phyloP scores from a whole-genome alignment of 2,329 filamentous ascomycete species.

The Chaetomium globosum region DNA sequence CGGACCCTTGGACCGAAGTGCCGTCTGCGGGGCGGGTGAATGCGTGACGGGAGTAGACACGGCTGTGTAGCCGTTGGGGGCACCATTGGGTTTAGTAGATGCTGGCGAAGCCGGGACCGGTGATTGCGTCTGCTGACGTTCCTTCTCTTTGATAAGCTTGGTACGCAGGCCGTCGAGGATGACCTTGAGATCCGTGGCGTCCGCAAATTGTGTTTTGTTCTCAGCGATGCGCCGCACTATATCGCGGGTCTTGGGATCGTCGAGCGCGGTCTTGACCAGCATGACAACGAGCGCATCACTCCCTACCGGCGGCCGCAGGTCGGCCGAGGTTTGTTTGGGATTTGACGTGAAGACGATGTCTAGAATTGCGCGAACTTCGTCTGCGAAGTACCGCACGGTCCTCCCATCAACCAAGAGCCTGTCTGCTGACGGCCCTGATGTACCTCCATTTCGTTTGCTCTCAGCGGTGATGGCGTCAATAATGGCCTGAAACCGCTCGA shows the following conservation, averaged over 20 bases:
- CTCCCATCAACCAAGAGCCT: constrained; percentile 57
- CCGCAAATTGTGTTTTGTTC: constrained; percentile 53
- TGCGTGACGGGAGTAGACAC: constrained; percentile 19
- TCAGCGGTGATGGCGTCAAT: constrained; percentile 75
- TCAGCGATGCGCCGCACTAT: constrained; percentile 59
- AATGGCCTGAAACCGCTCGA: constrained; percentile 76
- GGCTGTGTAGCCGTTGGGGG: constrained; percentile 28
- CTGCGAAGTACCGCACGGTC: constrained; percentile 62
- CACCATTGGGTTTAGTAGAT: constrained; percentile 29
- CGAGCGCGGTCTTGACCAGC: constrained; percentile 60
- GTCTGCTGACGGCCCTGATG: constrained; percentile 58
- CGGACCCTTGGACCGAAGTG: constrained; percentile 63
- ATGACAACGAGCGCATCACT: constrained; percentile 60
- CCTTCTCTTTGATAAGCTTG: constrained; percentile 45
- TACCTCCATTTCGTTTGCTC: constrained; percentile 55
- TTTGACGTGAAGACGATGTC: constrained; percentile 63
- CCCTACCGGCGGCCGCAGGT: constrained; percentile 56
- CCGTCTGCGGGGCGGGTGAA: constrained; percentile 48
- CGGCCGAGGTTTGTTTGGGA: constrained; percentile 56
- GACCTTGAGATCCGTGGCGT: constrained; percentile 58
- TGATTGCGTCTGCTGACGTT: constrained; percentile 34
- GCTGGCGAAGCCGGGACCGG: constrained; percentile 27
- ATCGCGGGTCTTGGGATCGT: constrained; percentile 53
- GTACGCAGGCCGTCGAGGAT: constrained; percentile 54
- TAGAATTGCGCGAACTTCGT: constrained; percentile 60